A percentile compares a stretch with the other conserved stretches of the same genome.
Conservation (phyloP, 2,329 filamentous ascomycete genomes). For the Fusarium mexicanum region DNA sequence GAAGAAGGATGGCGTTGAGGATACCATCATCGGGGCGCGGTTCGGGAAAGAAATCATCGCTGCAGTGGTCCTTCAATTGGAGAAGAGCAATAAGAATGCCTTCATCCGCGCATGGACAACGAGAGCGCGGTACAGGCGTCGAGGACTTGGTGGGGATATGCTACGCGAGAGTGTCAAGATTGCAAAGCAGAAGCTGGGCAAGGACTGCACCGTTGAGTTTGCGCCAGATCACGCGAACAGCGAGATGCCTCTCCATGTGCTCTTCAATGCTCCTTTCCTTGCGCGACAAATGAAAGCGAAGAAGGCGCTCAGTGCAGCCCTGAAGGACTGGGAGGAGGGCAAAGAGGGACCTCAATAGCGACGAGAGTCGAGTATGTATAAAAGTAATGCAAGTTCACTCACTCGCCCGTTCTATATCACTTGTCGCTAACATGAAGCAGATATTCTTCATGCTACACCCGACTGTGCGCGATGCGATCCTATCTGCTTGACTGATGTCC, state of each 20-base stretch:
- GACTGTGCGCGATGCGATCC: not conserved
- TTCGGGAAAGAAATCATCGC: conserved; percentile 75
- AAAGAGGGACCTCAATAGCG: conserved; percentile 3
- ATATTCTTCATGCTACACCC: not conserved
- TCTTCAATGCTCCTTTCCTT: conserved; percentile 69
- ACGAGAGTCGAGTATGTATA: not conserved
- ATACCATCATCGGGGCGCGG: conserved; percentile 71
- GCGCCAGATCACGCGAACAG: conserved; percentile 81
- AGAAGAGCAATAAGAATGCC: conserved; percentile 59
- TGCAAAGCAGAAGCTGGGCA: conserved; percentile 70
- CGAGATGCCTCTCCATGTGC: conserved; percentile 62
- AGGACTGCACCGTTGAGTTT: conserved; percentile 71
- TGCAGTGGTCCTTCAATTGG: conserved; percentile 72
- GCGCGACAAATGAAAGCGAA: conserved; percentile 64
- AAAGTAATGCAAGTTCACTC: not conserved
- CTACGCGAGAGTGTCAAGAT: conserved; percentile 75
- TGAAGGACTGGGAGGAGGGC: conserved; percentile 33
- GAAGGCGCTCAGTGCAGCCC: conserved; percentile 51
- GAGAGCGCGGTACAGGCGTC: conserved; percentile 71
- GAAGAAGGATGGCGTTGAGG: conserved; percentile 52
- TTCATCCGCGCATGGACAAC: conserved; percentile 86
- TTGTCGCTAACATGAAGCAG: not conserved
- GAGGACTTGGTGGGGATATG: conserved; percentile 76
- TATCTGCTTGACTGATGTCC: not conserved
- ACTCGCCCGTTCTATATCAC: too few species aligned